Evolutionary conservation across 1,139 yeast genomes (phyloP), one percentile per base, ranked within the genome.

Genomic region (Yamadazyma mexicana): DNA sequence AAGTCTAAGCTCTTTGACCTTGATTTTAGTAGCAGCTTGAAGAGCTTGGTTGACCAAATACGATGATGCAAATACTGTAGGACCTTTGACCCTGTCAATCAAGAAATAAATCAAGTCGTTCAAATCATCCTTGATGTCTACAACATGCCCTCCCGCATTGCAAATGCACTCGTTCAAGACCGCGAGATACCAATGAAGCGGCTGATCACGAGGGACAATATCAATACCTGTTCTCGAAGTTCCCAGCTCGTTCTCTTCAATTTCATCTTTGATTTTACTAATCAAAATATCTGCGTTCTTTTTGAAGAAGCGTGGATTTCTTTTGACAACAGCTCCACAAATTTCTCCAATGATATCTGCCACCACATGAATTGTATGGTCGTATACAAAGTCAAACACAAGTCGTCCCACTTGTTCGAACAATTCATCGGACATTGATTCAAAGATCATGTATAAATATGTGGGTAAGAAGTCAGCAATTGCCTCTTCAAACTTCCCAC

Each of bases 191-290:
- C 96, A 81, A 31, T 81, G 79, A 12, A 92, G 65, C 10, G 83
- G 78, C 34, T 85, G 83, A 59, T 92, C 98, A 37, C 91, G 73
- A 11, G 88, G 88, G 17, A 82, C 71, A 24, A 86, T 71, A 34
- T 83, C 89, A 3, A 77, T 71, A 1, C 86, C 83, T 15, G 81
- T 78, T 55, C 96, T 75, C 0, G 83, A 67, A 1, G 78, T 66
- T 1, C 97, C 98, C 0, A 98, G 97, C 8, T 83, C 87, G 49
- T 91, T 87, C 51, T 84, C 91, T n/a, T 69, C 70, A 17, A 92
- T 72, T 54, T 92, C 96, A 22, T 77, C 80, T 36, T 70, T 69
- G 26, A 91, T 81, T 43, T 74, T 75, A 2, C 69, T 70, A 37
- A 75, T 66, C 20, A 85, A 61, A 18, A 70, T 54, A 1, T 68